phyloP scores from a whole-genome alignment of 2,329 filamentous ascomycete species.

The Aureobasidium sp. region DNA sequence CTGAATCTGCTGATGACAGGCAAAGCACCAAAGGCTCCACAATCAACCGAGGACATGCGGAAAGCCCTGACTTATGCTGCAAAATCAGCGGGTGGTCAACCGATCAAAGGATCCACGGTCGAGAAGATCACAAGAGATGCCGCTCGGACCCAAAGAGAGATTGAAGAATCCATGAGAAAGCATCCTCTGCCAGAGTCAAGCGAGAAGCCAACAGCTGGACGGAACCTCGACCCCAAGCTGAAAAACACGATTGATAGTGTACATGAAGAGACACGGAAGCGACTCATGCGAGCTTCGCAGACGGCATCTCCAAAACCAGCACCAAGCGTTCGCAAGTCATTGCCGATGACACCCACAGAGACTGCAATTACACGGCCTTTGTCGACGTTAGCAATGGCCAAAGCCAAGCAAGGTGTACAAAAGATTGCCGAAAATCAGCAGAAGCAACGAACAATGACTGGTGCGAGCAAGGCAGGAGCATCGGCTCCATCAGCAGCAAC shows the following conservation, averaged over 20 bases:
- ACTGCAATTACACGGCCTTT: conserved; percentile 30
- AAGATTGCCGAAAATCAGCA: conserved; percentile 21
- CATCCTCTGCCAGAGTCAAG: conserved; percentile 19
- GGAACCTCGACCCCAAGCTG: conserved; percentile 18
- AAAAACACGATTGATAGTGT: conserved; percentile 12
- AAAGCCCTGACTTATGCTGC: conserved; percentile 25
- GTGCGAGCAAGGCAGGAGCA: background rate
- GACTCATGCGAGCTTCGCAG: conserved; percentile 20
- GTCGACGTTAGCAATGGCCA: conserved; percentile 29
- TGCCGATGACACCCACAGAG: conserved; percentile 29
- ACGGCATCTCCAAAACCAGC: conserved; percentile 15
- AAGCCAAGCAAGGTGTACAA: conserved; percentile 22
- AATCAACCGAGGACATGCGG: conserved; percentile 27
- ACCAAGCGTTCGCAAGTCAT: conserved; percentile 22
- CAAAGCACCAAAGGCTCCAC: conserved; percentile 23
- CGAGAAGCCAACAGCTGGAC: conserved; percentile 19
- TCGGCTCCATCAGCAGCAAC: conserved; percentile 5
- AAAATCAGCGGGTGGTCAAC: conserved; percentile 18
- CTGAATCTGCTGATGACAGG: conserved; percentile 24
- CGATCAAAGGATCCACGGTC: conserved; percentile 1
- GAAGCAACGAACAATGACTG: conserved; percentile 18
- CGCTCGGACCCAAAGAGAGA: conserved; percentile 18
- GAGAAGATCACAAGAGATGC: conserved; percentile 14
- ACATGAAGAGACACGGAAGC: conserved; percentile 21
- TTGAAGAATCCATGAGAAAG: conserved; percentile 20